phyloP scores from a whole-genome alignment of 2,329 filamentous ascomycete genomes.

The Fusarium begoniae region DNA sequence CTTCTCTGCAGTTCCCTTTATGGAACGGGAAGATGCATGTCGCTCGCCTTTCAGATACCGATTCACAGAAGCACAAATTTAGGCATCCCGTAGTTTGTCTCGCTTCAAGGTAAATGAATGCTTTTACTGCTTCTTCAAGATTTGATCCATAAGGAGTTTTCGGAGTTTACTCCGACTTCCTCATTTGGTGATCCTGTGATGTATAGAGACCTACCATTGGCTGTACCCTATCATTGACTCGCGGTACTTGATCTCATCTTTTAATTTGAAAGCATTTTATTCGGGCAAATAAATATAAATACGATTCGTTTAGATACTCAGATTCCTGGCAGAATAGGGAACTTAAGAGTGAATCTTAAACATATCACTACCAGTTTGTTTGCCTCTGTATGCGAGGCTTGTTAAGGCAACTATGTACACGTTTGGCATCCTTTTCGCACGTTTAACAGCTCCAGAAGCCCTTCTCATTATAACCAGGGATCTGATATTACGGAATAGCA shows the following conservation, averaged over 20 bases:
- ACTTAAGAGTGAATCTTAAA: not conserved
- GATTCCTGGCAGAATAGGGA: too few relatives aligned
- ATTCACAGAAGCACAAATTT: not conserved
- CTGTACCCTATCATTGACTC: not conserved
- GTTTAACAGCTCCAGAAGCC: not conserved
- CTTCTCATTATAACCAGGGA: not conserved
- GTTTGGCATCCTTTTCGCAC: not conserved
- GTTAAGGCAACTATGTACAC: not conserved
- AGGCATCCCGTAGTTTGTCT: not conserved
- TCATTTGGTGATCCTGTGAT: slow-evolving; percentile 3
- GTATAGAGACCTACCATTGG: slow-evolving; percentile 20
- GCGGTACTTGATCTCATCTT: not conserved
- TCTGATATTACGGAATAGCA: not conserved
- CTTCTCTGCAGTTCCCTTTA: not conserved
- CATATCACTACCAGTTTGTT: not conserved
- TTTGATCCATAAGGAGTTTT: slow-evolving; percentile 34
- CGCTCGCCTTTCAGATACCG: not conserved
- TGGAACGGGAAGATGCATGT: not conserved
- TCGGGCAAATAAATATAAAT: not conserved
- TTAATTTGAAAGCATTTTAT: not conserved
- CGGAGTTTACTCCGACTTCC: slow-evolving; percentile 39
- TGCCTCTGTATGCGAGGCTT: not conserved
- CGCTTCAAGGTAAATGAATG: not conserved
- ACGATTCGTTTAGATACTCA: fast-evolving
- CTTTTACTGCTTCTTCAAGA: not conserved